A percentile compares a stretch with the other conserved stretches of the same genome.
Evolutionary conservation across 129 eudicot genomes (phyloP).

Genomic region (Tagetes erecta): DNA sequence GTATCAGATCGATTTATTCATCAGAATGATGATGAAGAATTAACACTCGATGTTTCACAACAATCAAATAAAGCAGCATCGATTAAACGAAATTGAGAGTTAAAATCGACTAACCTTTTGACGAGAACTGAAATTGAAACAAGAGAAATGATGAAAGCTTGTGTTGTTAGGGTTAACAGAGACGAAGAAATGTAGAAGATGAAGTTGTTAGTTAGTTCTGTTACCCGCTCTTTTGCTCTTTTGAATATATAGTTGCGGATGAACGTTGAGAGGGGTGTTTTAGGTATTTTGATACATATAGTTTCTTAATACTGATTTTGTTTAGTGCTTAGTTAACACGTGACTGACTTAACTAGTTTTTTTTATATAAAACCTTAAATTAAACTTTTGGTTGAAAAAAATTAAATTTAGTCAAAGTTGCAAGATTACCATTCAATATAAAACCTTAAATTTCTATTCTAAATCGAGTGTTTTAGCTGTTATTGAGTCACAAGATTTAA

Average conservation of each 20-base stretch:
- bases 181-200: background rate
- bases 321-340: too few relatives aligned
- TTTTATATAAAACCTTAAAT: too few relatives aligned
- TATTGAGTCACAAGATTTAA: too few relatives aligned
- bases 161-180: background rate
- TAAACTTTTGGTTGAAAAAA: too few relatives aligned
- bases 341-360: too few relatives aligned
- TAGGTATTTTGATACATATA: background rate
- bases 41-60: background rate
- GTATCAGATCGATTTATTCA: background rate
- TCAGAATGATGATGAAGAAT: background rate
- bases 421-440: too few relatives aligned
- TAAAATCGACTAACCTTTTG: slow-evolving; percentile 17
- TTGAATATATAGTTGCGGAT: background rate
- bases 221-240: background rate
- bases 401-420: too few relatives aligned
- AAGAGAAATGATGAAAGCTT: background rate
- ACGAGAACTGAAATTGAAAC: background rate
- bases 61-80: background rate
- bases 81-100: slow-evolving; percentile 11
- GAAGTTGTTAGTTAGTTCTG: background rate
- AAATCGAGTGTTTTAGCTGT: too few relatives aligned
- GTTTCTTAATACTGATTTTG: too few relatives aligned
- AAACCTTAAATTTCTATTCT: too few relatives aligned
- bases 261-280: background rate